These are phyloP conservation scores for Chalara sp. DNA, from an alignment of 2,329 filamentous ascomycete species.

Conservation along the genomic window DNA sequence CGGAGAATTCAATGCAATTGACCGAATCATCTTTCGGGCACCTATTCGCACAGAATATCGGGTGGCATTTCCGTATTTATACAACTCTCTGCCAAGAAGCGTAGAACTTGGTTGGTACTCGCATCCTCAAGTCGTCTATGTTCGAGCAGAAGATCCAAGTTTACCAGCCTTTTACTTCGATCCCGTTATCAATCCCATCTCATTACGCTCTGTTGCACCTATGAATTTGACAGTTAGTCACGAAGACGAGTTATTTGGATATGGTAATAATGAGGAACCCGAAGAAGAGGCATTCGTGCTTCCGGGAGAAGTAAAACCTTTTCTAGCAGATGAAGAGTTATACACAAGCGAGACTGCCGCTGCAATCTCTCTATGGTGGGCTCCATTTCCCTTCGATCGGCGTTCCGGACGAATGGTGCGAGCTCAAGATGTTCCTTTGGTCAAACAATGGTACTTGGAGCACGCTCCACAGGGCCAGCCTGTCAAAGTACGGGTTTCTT, in stretches of 20 bases:
- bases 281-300: slow-evolving; percentile 79
- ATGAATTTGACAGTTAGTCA: slow-evolving; percentile 90
- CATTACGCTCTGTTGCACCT: slow-evolving; percentile 84
- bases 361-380: slow-evolving; percentile 96
- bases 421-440: slow-evolving; percentile 90
- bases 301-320: slow-evolving; percentile 74
- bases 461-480: slow-evolving; percentile 87
- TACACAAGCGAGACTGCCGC: slow-evolving; percentile 85
- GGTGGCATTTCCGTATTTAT: slow-evolving; percentile 89
- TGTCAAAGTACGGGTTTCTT: slow-evolving; percentile 95
- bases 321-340: slow-evolving; percentile 81
- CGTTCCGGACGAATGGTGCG: slow-evolving; percentile 93
- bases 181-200: slow-evolving; percentile 95
- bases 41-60: slow-evolving; percentile 94
- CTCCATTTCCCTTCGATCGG: slow-evolving; percentile 90
- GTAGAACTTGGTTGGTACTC: slow-evolving; percentile 93
- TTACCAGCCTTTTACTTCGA: slow-evolving; percentile 97
- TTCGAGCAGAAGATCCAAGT: slow-evolving; percentile 77
- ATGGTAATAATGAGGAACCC: slow-evolving; percentile 62
- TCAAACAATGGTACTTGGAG: slow-evolving; percentile 98
- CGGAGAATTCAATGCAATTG: slow-evolving; percentile 98
- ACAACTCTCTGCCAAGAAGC: slow-evolving; percentile 92
- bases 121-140: slow-evolving; percentile 86
- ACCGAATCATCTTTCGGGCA: slow-evolving; percentile 95
- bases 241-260: slow-evolving; percentile 89